Evolutionary conservation across 192 early-diverging fungal species (phyloP).

Genomic region (Spinellus fusiger): DNA sequence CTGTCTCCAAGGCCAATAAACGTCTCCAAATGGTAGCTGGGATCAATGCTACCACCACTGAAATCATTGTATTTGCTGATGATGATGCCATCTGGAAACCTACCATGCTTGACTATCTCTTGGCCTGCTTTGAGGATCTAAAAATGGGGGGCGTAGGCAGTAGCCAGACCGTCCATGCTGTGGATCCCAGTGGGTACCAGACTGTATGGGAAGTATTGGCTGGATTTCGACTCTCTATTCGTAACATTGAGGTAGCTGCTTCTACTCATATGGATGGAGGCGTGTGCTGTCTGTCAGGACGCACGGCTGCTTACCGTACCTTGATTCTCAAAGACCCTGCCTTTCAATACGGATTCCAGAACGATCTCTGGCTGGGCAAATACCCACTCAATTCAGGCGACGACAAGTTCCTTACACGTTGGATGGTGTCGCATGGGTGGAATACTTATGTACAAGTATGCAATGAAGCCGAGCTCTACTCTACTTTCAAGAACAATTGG

Average conservation of each 20-base stretch:
- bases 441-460: conserved; percentile 51
- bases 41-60: conserved; percentile 45
- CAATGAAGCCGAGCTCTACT: conserved; percentile 49
- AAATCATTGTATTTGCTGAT: conserved; percentile 51
- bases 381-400: conserved; percentile 57
- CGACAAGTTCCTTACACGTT: conserved; percentile 58
- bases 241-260: conserved; percentile 57
- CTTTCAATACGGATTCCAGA: conserved; percentile 52
- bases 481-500: conserved; percentile 63
- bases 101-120: conserved; percentile 47
- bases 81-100: conserved; percentile 55
- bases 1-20: conserved; percentile 43
- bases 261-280: conserved; percentile 60
- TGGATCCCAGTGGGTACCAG: conserved; percentile 33
- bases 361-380: conserved; percentile 51
- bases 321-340: conserved; percentile 52
- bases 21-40: conserved; percentile 54
- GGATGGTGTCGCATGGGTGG: conserved; percentile 58
- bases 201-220: conserved; percentile 58
- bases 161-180: conserved; percentile 43
- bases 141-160: conserved; percentile 56
- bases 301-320: conserved; percentile 58
- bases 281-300: conserved; percentile 55
- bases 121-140: conserved; percentile 55
- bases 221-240: conserved; percentile 50